Evolutionary conservation across 257 asterid species (phyloP).

Genomic region (Fraxinus quadrangulata): DNA sequence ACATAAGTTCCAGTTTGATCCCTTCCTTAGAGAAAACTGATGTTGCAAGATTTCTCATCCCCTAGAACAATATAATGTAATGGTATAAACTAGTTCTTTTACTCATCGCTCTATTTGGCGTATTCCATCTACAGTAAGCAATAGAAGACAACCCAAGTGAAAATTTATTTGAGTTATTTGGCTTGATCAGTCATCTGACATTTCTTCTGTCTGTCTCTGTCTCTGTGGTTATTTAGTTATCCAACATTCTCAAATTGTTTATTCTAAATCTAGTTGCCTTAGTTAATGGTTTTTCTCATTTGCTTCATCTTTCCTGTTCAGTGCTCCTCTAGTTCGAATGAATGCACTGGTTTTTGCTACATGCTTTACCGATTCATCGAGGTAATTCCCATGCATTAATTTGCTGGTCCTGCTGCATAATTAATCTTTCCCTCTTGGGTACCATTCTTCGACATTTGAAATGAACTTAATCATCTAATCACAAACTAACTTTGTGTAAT

Average conservation of each 20-base stretch:
- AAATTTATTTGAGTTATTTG: neutral
- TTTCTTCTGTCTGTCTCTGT: neutral
- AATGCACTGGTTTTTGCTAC: slow-evolving; percentile 82
- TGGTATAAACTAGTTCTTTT: neutral
- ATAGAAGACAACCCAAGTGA: neutral
- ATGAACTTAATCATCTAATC: slow-evolving; percentile 4
- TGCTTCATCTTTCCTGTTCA: slow-evolving; percentile 45
- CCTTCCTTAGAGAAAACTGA: neutral
- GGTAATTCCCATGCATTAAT: slow-evolving; percentile 47
- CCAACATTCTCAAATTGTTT: neutral
- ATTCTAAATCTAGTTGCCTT: neutral
- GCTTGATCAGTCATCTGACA: neutral
- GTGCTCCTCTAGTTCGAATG: slow-evolving; percentile 81
- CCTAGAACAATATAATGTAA: neutral
- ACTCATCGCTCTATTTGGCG: neutral
- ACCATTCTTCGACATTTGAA: slow-evolving; percentile 13
- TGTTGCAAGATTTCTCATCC: neutral
- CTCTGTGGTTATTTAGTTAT: neutral
- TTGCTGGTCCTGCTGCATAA: slow-evolving; percentile 20
- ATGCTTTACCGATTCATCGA: slow-evolving; percentile 78
- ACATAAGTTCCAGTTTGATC: neutral
- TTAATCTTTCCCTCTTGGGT: slow-evolving; percentile 9
- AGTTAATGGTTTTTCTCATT: slow-evolving; percentile 24
- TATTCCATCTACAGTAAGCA: neutral
- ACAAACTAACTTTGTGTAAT: slow-evolving; percentile 16